These are phyloP conservation scores for Botrytis hyacinthi DNA, from an alignment of 2,329 filamentous ascomycete genomes.

Conservation along the genomic window DNA sequence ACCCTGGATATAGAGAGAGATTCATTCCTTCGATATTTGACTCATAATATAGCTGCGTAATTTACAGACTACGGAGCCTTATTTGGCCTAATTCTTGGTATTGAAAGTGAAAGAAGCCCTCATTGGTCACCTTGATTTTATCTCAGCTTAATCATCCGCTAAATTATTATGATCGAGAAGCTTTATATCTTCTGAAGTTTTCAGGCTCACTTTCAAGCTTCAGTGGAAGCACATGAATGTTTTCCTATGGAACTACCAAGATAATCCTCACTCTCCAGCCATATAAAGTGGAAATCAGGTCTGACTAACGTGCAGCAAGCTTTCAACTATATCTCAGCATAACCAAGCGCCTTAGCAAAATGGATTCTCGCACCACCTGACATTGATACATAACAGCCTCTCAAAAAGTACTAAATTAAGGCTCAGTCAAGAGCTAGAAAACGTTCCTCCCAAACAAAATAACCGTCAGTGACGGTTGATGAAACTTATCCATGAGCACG, in stretches of 20 bases:
- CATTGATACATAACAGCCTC: background rate
- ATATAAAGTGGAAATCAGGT: background rate
- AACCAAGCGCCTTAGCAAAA: fast-evolving
- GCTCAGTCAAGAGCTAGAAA: background rate
- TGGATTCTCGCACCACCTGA: background rate
- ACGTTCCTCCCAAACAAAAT: background rate
- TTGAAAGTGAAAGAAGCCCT: background rate
- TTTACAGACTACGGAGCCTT: background rate
- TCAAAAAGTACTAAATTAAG: background rate
- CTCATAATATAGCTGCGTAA: background rate
- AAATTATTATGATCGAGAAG: background rate
- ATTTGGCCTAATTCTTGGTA: background rate
- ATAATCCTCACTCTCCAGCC: background rate
- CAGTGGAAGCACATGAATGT: background rate
- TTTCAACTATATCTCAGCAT: background rate
- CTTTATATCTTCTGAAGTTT: background rate
- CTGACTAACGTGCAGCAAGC: background rate
- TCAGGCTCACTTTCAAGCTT: background rate
- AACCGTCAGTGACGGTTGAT: background rate
- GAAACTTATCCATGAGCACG: background rate
- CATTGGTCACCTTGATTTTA: background rate
- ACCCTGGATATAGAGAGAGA: background rate
- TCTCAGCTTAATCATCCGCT: background rate
- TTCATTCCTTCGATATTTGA: fast-evolving
- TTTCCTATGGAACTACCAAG: background rate